Evolutionary conservation across 2,329 filamentous ascomycete genomes (phyloP), one percentile per base, ranked within the genome.

Genomic region (Exophiala lecanii-corni): DNA sequence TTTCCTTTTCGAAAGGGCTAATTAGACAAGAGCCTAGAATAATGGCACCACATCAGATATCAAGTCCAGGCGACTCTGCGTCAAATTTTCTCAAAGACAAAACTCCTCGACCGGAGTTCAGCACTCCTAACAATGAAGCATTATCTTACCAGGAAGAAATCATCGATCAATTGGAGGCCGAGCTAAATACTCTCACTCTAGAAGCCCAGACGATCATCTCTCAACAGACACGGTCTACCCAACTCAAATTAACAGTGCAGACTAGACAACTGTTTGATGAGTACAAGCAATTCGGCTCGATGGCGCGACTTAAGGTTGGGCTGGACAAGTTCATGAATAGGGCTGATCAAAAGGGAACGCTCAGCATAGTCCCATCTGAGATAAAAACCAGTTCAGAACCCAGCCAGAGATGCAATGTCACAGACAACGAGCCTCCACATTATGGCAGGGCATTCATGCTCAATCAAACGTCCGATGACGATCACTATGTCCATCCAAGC

Each of bases 281-380:
- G 19, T 55, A 55, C 39, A 37, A 44, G 19, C 34, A 45, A 13
- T 40, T 50, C 41, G 53, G 53, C 21, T 54, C 51, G 15, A 50
- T 53, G 47, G 31, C 37, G 4, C 46, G 48, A 6, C 47, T 55
- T 18, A 43, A 36, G 17, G 33, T 41, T 17, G 41, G 43, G 4
- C 18, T 55, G 5, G 45, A 47, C 13, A 45, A 50, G 40, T 53
- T 50, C 20, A 21, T 55, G 2, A 12, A 19, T 18, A 25, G 13
- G 3, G 47, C 40, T 6, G 40, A 50, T 23, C 32, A 41, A 9
- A 41, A 41, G 9, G 40, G 44, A 13, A 45, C 35, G 15, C 9
- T 50, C 16, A 19, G 18, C 9, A 37, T 51, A 18, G 25, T 39
- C 33, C 25, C 32, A 18, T 15, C 44, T 20, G 26, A 45, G 25